Percentiles rank a stretch among this genome's conserved stretches.
Evolutionary conservation across 2,329 filamentous ascomycete species (phyloP).

Genomic region (Hypoxylon sp.): DNA sequence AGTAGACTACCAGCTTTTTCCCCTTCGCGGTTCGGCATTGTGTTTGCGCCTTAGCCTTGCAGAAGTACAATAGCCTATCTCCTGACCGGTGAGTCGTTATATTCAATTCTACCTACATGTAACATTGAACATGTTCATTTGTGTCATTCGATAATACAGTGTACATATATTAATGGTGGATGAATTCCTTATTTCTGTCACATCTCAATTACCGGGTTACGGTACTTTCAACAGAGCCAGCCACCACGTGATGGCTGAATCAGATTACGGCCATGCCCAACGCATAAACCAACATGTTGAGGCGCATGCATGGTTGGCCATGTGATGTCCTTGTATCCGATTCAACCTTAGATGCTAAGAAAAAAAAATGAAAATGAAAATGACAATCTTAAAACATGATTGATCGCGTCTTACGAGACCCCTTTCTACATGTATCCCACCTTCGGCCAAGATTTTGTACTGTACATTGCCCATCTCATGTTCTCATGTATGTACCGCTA

Average conservation of each 20-base stretch:
- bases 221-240: background rate
- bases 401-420: slow-evolving; percentile 5
- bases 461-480: background rate
- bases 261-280: slow-evolving; percentile 2
- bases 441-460: slow-evolving; percentile 8
- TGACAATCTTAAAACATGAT: slow-evolving; percentile 13
- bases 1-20: background rate
- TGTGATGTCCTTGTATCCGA: slow-evolving; percentile 28
- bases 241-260: slow-evolving; percentile 8
- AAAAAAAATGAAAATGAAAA: slow-evolving; percentile 1
- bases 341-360: background rate
- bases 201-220: background rate
- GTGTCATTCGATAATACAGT: background rate
- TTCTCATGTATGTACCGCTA: too few relatives aligned
- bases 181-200: slow-evolving; percentile 15
- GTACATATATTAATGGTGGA: too few relatives aligned
- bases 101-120: background rate
- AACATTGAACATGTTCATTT: too few relatives aligned
- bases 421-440: background rate
- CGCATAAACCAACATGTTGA: slow-evolving; percentile 8
- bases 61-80: slow-evolving; percentile 1
- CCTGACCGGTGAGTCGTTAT: slow-evolving; percentile 1
- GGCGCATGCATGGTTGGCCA: slow-evolving; percentile 14
- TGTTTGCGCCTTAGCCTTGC: background rate
- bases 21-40: slow-evolving; percentile 15